phyloP scores from a whole-genome alignment of 1,284 basidiomycete genomes.

The Ceratobasidium sp. region DNA sequence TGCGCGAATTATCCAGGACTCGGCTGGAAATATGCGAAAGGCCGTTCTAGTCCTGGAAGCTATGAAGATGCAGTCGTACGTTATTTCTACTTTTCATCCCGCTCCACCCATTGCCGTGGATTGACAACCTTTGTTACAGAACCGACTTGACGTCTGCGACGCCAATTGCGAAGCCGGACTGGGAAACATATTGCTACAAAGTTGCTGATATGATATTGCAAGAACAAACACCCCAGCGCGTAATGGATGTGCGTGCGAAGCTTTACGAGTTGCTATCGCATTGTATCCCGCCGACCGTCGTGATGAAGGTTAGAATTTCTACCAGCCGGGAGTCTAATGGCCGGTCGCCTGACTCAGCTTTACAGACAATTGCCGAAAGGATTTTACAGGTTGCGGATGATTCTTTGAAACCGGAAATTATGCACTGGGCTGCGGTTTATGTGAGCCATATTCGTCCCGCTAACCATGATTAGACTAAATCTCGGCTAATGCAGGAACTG shows the following conservation, averaged over 20 bases:
- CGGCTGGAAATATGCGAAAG: constrained; percentile 92
- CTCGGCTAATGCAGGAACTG: constrained; percentile 70
- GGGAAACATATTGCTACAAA: constrained; percentile 97
- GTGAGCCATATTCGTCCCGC: constrained; percentile 60
- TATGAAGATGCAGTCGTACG: constrained; percentile 92
- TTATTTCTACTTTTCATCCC: constrained; percentile 40
- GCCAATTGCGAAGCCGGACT: constrained; percentile 93
- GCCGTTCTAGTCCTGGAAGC: constrained; percentile 95
- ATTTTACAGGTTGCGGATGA: constrained; percentile 91
- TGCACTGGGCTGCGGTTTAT: constrained; percentile 97
- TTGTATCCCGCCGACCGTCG: constrained; percentile 94
- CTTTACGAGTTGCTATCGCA: constrained; percentile 97
- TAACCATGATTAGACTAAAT: constrained; percentile 1
- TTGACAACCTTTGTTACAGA: constrained; percentile 53
- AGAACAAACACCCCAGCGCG: constrained; percentile 90
- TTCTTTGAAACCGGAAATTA: constrained; percentile 85
- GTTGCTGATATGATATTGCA: constrained; percentile 93
- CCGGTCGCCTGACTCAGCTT: constrained; percentile 5
- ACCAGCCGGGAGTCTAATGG: not conserved
- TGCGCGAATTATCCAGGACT: constrained; percentile 79
- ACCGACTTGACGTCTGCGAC: constrained; percentile 79
- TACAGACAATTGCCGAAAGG: constrained; percentile 87
- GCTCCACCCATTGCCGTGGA: not conserved
- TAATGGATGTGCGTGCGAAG: constrained; percentile 92
- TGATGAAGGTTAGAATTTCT: constrained; percentile 77